Base-by-base conservation (phyloP, 83 land plant genomes). In the Larix sibirica region DNA sequence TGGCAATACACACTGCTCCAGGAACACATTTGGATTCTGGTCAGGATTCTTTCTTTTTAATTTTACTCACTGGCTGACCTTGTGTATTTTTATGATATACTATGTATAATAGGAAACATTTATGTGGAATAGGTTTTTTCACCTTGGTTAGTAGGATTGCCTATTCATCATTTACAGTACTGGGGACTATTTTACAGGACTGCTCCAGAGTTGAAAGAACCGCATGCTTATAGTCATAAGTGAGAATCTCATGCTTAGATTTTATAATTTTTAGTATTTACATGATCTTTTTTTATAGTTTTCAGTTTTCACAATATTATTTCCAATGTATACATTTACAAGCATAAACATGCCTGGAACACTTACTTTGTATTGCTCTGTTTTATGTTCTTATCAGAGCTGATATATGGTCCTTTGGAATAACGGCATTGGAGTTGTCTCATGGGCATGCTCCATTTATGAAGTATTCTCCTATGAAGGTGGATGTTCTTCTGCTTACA, bases 381-480 rank as follows among this genome's bases (percentile, higher is more conserved):
- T 78, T 16, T 59, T 54, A 26, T 54, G 63, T 78, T 56, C 63
- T 78, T 54, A 77, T 79, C 88, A 93, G 95, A 82, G 93, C 91
- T 60, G 95, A 93, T 81, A 93, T 93, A n/a, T 93, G 92, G 95
- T 90, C 92, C n/a, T 93, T 89, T 85, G 92, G 91, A 14, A 90
- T 93, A 71, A 90, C 95, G 42, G 92, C 92, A 20, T 76, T 90
- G 60, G 92, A 90, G 83, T 73, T 93, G 83, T 92, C 95, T 62
- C 95, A 92, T 81, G 95, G 93, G 50, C 93, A 93, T 86, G 93
- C 91, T 74, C 90, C 94, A 21, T 91, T 93, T 82, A 91, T 90
- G 54, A 93, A 93, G 69, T 86, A 93, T 65, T 90, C 95, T 63
- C 95, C 95, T 68, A 91, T 89, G 92, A 93, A 93, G 95, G 95